Evolutionary conservation across 768 basidiomycete genomes (phyloP).

Genomic region (Dendrothele bispora): DNA sequence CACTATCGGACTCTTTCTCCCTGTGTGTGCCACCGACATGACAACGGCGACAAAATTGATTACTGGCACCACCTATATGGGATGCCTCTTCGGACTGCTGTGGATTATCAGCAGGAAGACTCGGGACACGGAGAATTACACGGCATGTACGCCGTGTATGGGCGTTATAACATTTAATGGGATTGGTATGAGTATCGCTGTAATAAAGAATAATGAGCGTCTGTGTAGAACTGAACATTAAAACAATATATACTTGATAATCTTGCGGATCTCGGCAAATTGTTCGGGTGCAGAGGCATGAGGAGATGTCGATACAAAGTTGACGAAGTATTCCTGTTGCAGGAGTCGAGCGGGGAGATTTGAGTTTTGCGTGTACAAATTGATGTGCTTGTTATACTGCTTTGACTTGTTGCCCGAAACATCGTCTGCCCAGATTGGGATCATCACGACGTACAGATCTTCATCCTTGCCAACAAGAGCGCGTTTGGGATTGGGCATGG

Average conservation of each 20-base stretch:
- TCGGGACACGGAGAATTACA: slow-evolving; percentile 16
- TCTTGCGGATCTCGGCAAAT: slow-evolving; percentile 28
- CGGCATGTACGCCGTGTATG: no score
- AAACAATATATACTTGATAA: slow-evolving; percentile 27
- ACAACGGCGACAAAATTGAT: slow-evolving; percentile 40
- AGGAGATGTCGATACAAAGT: slow-evolving; percentile 39
- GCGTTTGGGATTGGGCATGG: slow-evolving; percentile 35
- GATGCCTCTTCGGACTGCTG: slow-evolving; percentile 34
- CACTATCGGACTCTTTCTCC: slow-evolving; percentile 28
- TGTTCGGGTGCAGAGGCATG: slow-evolving; percentile 37
- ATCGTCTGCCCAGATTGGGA: slow-evolving; percentile 38
- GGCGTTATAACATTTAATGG: slow-evolving; percentile 30
- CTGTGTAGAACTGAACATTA: neutral
- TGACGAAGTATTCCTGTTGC: slow-evolving; percentile 33
- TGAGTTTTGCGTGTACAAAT: slow-evolving; percentile 35
- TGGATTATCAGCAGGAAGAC: slow-evolving; percentile 40
- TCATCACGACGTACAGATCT: slow-evolving; percentile 28
- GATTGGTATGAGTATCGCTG: slow-evolving; percentile 30
- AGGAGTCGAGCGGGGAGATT: slow-evolving; percentile 34
- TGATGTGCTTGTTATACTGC: slow-evolving; percentile 45
- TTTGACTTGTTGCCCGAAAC: slow-evolving; percentile 43
- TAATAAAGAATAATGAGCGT: no score
- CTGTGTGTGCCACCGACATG: slow-evolving; percentile 32
- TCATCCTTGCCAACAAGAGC: slow-evolving; percentile 26
- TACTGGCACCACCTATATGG: slow-evolving; percentile 41